Percentiles rank a stretch among this genome's conserved stretches.
phyloP scores from a whole-genome alignment of 768 basidiomycete species.

The Crassisporium funariophilum region DNA sequence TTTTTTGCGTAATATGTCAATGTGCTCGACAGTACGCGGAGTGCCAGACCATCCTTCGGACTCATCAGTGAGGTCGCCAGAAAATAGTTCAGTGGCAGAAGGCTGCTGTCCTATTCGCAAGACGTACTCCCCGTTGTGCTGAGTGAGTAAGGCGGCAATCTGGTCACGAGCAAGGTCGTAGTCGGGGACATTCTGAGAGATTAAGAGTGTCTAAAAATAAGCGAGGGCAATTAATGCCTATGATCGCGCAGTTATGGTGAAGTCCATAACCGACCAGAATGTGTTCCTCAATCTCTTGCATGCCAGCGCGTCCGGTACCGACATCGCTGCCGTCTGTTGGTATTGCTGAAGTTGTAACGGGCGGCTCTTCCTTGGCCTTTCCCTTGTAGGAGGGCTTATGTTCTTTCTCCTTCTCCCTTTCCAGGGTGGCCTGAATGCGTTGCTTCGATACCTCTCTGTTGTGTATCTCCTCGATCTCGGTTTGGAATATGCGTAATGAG shows the following conservation, averaged over 20 bases:
- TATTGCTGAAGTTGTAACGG: conserved; percentile 8
- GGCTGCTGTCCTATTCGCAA: conserved; percentile 74
- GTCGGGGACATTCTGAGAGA: conserved; percentile 43
- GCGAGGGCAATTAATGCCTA: conserved; percentile 8
- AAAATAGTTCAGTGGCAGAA: conserved; percentile 55
- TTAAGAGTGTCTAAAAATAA: conserved; percentile 42
- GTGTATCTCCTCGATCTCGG: conserved; percentile 77
- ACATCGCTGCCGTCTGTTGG: conserved; percentile 4
- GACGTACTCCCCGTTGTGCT: conserved; percentile 71
- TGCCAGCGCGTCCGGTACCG: conserved; percentile 16
- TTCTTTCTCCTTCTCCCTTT: conserved; percentile 38
- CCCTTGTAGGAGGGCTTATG: conserved; percentile 38
- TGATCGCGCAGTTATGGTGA: conserved; percentile 4
- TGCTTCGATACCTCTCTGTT: conserved; percentile 68
- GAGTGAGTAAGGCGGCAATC: conserved; percentile 68
- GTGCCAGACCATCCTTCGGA: conserved; percentile 58
- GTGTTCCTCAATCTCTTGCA: conserved; percentile 54
- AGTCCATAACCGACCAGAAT: conserved; percentile 45
- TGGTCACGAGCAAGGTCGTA: conserved; percentile 62
- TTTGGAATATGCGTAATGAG: conserved; percentile 64
- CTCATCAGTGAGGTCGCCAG: conserved; percentile 51
- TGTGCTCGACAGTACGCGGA: conserved; percentile 49
- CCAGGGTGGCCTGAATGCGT: conserved; percentile 39
- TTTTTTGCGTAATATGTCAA: conserved; percentile 46
- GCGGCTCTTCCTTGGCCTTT: conserved; percentile 42